Evolutionary conservation across 1,139 yeast species (phyloP).

Genomic region (Kurtzmaniella quercitrusa): DNA sequence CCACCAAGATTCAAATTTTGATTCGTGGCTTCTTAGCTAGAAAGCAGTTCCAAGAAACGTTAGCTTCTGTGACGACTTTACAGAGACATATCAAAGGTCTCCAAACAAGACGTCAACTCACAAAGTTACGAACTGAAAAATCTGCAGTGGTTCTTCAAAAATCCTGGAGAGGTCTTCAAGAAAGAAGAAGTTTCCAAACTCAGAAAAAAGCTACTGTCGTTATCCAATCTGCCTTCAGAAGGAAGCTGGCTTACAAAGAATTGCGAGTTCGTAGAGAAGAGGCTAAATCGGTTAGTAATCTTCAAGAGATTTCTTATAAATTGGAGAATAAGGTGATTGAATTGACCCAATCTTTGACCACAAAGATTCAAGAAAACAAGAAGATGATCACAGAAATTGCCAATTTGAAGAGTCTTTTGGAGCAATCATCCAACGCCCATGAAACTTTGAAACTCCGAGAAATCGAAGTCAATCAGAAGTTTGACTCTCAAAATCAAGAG

Average conservation of each 20-base stretch:
- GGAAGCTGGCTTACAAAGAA: slow-evolving; percentile 66
- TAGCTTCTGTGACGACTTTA: slow-evolving; percentile 49
- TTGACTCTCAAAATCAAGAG: slow-evolving; percentile 40
- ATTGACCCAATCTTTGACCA: slow-evolving; percentile 77
- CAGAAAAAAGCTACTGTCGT: slow-evolving; percentile 53
- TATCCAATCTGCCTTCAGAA: slow-evolving; percentile 76
- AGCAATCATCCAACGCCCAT: slow-evolving; percentile 56
- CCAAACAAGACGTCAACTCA: slow-evolving; percentile 48
- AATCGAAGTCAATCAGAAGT: slow-evolving; percentile 45
- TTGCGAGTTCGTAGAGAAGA: slow-evolving; percentile 66
- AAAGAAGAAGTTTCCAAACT: slow-evolving; percentile 41
- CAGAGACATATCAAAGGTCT: slow-evolving; percentile 72
- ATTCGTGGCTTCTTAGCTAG: slow-evolving; percentile 65
- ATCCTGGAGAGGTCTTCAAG: slow-evolving; percentile 54
- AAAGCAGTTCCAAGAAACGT: slow-evolving; percentile 37
- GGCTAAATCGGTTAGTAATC: slow-evolving; percentile 85
- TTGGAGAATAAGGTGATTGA: slow-evolving; percentile 95
- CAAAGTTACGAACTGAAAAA: slow-evolving; percentile 45
- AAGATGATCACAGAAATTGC: slow-evolving; percentile 61
- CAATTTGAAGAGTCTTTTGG: slow-evolving; percentile 48
- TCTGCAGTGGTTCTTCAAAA: slow-evolving; percentile 75
- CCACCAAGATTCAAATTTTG: slow-evolving; percentile 66
- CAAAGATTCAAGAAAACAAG: slow-evolving; percentile 78
- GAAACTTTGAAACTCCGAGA: slow-evolving; percentile 54
- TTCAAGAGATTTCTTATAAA: slow-evolving; percentile 87